These are phyloP conservation scores for Pyrenophora tritici-repentis DNA, from an alignment of 2,329 filamentous ascomycete genomes.

Conservation along the genomic window DNA sequence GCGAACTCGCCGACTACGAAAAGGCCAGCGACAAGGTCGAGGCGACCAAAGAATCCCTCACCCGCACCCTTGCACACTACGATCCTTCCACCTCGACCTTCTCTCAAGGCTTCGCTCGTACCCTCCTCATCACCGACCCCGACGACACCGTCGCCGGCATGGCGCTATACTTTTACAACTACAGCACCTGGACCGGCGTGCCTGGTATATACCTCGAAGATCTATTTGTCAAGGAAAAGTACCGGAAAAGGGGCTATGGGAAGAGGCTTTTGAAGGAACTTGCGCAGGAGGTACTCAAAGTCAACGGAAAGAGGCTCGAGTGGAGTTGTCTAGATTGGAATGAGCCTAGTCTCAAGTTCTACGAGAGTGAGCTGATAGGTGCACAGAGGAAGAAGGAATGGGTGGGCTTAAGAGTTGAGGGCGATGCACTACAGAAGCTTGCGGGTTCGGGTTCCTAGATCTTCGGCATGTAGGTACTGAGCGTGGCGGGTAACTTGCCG, in stretches of 20 bases:
- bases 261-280: constrained; percentile 73
- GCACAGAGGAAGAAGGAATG: constrained; percentile 71
- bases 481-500: too few relatives aligned
- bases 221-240: constrained; percentile 75
- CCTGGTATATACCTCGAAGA: constrained; percentile 94
- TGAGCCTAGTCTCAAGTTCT: constrained; percentile 85
- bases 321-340: constrained; percentile 97
- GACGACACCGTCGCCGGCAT: constrained; percentile 66
- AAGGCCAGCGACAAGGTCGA: constrained; percentile 74
- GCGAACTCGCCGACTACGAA: constrained; percentile 87
- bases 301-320: constrained; percentile 77
- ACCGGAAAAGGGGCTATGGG: constrained; percentile 79
- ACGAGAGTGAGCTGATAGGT: constrained; percentile 60
- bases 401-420: constrained; percentile 76
- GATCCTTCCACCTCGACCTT: constrained; percentile 45
- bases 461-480: too few relatives aligned
- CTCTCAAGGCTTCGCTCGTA: constrained; percentile 72
- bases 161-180: constrained; percentile 94
- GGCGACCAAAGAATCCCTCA: constrained; percentile 76
- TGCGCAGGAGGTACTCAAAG: constrained; percentile 76
- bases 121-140: constrained; percentile 65
- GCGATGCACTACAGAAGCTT: constrained; percentile 66
- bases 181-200: constrained; percentile 87
- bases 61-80: constrained; percentile 79
- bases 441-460: constrained; percentile 34